Percentiles rank a stretch among this genome's conserved stretches.
Conservation (phyloP, 768 basidiomycete genomes). For the Collybiopsis confluens region DNA sequence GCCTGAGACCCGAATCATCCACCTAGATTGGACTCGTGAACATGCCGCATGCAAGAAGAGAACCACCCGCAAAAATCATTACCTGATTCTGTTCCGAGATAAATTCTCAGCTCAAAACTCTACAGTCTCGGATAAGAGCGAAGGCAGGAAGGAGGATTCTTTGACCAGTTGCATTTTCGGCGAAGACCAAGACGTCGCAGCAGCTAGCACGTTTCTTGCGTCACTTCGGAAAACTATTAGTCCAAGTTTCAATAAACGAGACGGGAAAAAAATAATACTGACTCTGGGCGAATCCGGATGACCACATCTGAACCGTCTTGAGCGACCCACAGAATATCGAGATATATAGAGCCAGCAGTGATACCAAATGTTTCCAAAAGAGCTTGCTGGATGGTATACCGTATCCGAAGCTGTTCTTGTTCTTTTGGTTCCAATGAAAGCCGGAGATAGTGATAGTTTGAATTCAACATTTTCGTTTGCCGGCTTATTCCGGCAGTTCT, state of each 20-base stretch:
- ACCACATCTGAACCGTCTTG: not conserved
- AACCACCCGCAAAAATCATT: too few species aligned
- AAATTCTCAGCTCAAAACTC: not conserved
- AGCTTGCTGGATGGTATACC: slow-evolving; percentile 39
- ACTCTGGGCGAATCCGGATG: not conserved
- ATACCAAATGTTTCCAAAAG: slow-evolving; percentile 38
- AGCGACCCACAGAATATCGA: slow-evolving; percentile 37
- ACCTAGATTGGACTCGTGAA: too few species aligned
- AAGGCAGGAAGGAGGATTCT: slow-evolving; percentile 39
- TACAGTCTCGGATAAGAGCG: slow-evolving; percentile 20
- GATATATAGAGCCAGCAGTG: slow-evolving; percentile 31
- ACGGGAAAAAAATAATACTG: not conserved
- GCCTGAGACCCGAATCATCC: too few species aligned
- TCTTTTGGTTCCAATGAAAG: slow-evolving; percentile 23
- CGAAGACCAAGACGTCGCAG: slow-evolving; percentile 24
- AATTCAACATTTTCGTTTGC: not conserved
- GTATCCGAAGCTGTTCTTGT: slow-evolving; percentile 29
- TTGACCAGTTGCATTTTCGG: slow-evolving; percentile 31
- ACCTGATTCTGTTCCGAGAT: too few species aligned
- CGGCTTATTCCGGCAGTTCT: not conserved
- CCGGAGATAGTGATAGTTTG: slow-evolving; percentile 29
- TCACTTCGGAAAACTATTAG: slow-evolving; percentile 21
- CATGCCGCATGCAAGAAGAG: too few species aligned
- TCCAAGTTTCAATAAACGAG: not conserved
- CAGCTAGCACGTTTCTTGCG: slow-evolving; percentile 29